phyloP scores from a whole-genome alignment of 495 filamentous ascomycete genomes.

The Lichina pygmaea region DNA sequence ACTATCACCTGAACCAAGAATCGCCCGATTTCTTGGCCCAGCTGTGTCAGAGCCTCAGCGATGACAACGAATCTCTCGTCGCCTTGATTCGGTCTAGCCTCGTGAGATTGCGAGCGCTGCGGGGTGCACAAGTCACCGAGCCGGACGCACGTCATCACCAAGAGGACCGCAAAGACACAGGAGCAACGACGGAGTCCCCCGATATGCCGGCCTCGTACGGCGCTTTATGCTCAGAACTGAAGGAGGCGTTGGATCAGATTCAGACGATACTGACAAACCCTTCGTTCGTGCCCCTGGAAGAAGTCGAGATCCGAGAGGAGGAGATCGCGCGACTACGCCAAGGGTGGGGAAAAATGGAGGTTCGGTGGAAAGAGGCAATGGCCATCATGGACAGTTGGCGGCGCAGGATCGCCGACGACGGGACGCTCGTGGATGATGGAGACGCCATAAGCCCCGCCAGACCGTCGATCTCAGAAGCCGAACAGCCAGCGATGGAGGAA shows the following conservation, averaged over 20 bases:
- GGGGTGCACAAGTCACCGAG: slow-evolving; percentile 31
- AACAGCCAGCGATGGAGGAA: background rate
- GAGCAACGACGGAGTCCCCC: slow-evolving; percentile 3
- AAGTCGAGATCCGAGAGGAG: slow-evolving; percentile 71
- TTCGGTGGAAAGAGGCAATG: slow-evolving; percentile 68
- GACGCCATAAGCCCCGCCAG: slow-evolving; percentile 10
- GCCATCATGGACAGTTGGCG: slow-evolving; percentile 85
- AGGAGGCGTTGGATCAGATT: slow-evolving; percentile 49
- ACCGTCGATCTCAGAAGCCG: background rate
- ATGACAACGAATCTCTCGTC: slow-evolving; percentile 77
- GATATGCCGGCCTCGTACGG: slow-evolving; percentile 33
- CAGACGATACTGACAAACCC: slow-evolving; percentile 72
- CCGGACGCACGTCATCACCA: slow-evolving; percentile 5
- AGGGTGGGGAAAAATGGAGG: slow-evolving; percentile 80
- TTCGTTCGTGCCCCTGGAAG: slow-evolving; percentile 86
- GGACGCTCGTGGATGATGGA: slow-evolving; percentile 63
- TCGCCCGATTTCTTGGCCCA: slow-evolving; percentile 82
- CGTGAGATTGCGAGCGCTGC: slow-evolving; percentile 46
- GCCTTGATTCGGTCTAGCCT: slow-evolving; percentile 43
- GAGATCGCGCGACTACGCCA: slow-evolving; percentile 59
- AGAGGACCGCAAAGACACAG: background rate
- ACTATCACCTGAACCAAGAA: slow-evolving; percentile 47
- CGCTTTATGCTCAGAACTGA: slow-evolving; percentile 43
- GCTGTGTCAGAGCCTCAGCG: slow-evolving; percentile 62
- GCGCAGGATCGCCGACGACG: slow-evolving; percentile 49